Conservation (phyloP, 2,329 filamentous ascomycete species). For the Xylariaceae sp. region DNA sequence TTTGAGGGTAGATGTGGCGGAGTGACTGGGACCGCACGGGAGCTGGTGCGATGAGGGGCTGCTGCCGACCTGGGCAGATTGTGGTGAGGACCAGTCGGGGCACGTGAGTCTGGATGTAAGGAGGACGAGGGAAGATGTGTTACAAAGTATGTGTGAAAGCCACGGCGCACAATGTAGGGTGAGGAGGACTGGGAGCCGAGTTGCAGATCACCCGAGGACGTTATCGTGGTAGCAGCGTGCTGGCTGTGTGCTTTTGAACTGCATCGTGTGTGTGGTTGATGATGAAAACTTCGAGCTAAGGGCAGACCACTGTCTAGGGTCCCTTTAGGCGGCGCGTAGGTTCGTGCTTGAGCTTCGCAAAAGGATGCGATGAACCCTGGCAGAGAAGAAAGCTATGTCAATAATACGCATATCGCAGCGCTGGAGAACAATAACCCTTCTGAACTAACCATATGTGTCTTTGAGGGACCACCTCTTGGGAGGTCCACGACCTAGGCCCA, state of each 20-base stretch:
- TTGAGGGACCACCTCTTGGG: slow-evolving; percentile 41
- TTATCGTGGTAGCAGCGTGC: not conserved
- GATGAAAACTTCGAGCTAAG: slow-evolving; percentile 21
- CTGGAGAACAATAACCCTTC: slow-evolving; percentile 25
- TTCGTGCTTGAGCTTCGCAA: slow-evolving; percentile 34
- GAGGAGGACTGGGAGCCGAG: not conserved
- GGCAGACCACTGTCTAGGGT: not conserved
- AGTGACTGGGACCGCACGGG: slow-evolving; percentile 62
- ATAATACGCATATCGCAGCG: slow-evolving; percentile 5
- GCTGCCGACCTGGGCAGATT: slow-evolving; percentile 87
- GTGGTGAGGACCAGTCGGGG: slow-evolving; percentile 70
- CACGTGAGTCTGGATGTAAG: slow-evolving; percentile 82
- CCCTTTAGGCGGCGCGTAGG: slow-evolving; percentile 14
- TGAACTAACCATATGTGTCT: slow-evolving; percentile 42
- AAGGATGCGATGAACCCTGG: slow-evolving; percentile 43
- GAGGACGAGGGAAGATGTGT: slow-evolving; percentile 94
- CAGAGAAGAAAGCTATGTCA: slow-evolving; percentile 10
- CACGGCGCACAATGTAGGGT: slow-evolving; percentile 45
- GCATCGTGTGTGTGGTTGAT: slow-evolving; percentile 6
- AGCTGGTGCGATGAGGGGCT: slow-evolving; percentile 70
- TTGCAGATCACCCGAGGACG: too few species aligned
- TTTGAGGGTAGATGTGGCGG: slow-evolving; percentile 64
- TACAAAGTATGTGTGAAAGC: slow-evolving; percentile 96
- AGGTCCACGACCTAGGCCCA: slow-evolving; percentile 35
- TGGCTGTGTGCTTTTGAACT: slow-evolving; percentile 3